phyloP scores from a whole-genome alignment of 2,329 filamentous ascomycete species.

The Pochonia chlamydosporia region DNA sequence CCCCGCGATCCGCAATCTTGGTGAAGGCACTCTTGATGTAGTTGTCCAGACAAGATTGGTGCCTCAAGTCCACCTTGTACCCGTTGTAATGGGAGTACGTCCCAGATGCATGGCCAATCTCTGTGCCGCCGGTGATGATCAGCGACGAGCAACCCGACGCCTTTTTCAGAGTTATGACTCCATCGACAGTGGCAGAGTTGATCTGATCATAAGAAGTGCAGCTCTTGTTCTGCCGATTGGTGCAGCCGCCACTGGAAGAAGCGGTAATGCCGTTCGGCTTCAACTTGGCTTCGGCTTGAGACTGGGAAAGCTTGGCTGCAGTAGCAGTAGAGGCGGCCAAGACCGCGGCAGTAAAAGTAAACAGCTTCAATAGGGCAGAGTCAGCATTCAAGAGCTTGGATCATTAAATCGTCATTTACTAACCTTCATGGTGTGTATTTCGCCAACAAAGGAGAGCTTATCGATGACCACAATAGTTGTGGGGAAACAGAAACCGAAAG shows the following conservation, averaged over 20 bases:
- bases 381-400: no score
- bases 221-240: slow-evolving; percentile 9
- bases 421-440: background rate
- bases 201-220: slow-evolving; percentile 20
- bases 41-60: slow-evolving; percentile 11
- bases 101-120: slow-evolving; percentile 16
- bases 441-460: no score
- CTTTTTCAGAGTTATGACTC: slow-evolving; percentile 18
- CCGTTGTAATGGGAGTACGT: slow-evolving; percentile 13
- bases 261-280: slow-evolving; percentile 16
- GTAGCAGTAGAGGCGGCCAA: slow-evolving; percentile 4
- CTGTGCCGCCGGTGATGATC: slow-evolving; percentile 18
- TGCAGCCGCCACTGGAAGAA: slow-evolving; percentile 17
- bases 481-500: no score
- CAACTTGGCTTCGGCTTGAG: slow-evolving; percentile 13
- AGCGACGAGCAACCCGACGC: slow-evolving; percentile 15
- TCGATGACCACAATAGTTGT: no score
- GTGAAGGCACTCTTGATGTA: slow-evolving; percentile 17
- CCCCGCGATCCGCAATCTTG: slow-evolving; percentile 13
- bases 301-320: slow-evolving; percentile 13
- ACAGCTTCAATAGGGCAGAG: background rate
- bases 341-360: slow-evolving; percentile 4
- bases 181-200: slow-evolving; percentile 16
- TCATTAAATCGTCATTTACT: no score
- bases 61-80: slow-evolving; percentile 19